Evolutionary conservation across 2,329 filamentous ascomycete genomes (phyloP).

Genomic region (Dothideomycetes sp.): DNA sequence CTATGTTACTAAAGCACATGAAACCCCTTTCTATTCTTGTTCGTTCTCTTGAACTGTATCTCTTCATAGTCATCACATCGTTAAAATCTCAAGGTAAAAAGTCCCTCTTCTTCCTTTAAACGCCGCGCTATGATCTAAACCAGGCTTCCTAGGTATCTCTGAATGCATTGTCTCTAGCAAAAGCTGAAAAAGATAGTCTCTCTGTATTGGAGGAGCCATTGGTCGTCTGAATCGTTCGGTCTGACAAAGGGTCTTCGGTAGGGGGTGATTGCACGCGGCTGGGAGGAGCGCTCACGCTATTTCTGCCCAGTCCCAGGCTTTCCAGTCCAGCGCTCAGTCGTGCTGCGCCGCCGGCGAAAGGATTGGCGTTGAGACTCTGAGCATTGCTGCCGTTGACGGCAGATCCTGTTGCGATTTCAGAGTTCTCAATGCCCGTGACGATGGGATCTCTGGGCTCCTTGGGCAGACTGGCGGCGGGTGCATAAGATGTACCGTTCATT

Average conservation of each 20-base stretch:
- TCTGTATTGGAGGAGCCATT: background rate
- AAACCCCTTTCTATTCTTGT: background rate
- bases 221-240: background rate
- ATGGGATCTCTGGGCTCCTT: conserved; percentile 14
- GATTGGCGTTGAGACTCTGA: background rate
- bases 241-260: background rate
- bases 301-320: conserved; percentile 4
- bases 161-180: conserved; percentile 14
- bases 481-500: conserved; percentile 60
- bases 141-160: conserved; percentile 3
- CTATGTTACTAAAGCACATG: too few species aligned
- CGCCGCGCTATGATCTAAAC: conserved; percentile 10
- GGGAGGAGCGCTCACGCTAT: conserved; percentile 1
- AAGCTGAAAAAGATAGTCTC: conserved; percentile 9
- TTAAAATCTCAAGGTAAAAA: too few species aligned
- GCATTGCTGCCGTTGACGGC: conserved; percentile 11
- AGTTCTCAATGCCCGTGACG: conserved; percentile 16
- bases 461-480: conserved; percentile 15
- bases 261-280: background rate
- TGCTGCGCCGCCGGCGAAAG: conserved; percentile 2
- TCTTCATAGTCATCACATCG: conserved; percentile 11
- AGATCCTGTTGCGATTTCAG: conserved; percentile 14
- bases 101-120: too few species aligned
- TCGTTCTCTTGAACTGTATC: too few species aligned
- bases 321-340: conserved; percentile 10